A percentile compares a stretch with the other conserved stretches of the same genome.
Conservation (phyloP, 140 eudicot genomes). For the Stevia rebaudiana region DNA sequence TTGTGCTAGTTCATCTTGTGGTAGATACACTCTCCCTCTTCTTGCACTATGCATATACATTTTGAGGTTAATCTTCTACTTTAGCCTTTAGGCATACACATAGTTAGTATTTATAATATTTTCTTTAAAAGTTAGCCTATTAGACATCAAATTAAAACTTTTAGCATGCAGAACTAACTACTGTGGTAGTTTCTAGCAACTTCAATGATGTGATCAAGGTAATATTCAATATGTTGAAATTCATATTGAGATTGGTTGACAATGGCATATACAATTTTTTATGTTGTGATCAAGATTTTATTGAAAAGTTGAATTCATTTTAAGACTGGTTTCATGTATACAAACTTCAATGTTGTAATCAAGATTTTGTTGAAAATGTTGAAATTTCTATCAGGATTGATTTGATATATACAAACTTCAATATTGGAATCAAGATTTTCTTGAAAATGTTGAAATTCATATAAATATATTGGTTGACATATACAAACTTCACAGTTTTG, state of each 20-base stretch:
- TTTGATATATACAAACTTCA: background rate
- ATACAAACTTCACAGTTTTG: background rate
- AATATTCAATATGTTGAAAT: conserved; percentile 11
- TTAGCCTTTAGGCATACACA: background rate
- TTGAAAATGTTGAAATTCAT: conserved; percentile 12
- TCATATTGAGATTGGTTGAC: background rate
- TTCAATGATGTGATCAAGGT: conserved; percentile 10
- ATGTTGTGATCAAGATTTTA: conserved; percentile 13
- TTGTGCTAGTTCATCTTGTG: conserved; percentile 91
- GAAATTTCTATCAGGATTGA: background rate
- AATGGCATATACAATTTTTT: too few relatives aligned
- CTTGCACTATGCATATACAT: conserved; percentile 34
- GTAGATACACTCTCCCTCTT: conserved; percentile 90
- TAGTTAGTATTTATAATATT: background rate
- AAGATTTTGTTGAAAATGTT: conserved; percentile 20
- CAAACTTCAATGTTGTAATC: conserved; percentile 6
- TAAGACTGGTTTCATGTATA: too few relatives aligned
- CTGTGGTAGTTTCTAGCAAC: background rate
- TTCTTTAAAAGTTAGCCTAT: conserved; percentile 1
- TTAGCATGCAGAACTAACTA: background rate
- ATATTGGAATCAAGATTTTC: conserved; percentile 14
- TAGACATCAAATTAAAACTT: conserved; percentile 8
- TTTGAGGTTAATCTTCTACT: background rate
- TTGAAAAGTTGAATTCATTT: conserved; percentile 4
- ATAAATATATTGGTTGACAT: too few relatives aligned